Evolutionary conservation across 306 rosid species (phyloP), one percentile per base, ranked within the genome.

Genomic region (Gillenia trifoliata): DNA sequence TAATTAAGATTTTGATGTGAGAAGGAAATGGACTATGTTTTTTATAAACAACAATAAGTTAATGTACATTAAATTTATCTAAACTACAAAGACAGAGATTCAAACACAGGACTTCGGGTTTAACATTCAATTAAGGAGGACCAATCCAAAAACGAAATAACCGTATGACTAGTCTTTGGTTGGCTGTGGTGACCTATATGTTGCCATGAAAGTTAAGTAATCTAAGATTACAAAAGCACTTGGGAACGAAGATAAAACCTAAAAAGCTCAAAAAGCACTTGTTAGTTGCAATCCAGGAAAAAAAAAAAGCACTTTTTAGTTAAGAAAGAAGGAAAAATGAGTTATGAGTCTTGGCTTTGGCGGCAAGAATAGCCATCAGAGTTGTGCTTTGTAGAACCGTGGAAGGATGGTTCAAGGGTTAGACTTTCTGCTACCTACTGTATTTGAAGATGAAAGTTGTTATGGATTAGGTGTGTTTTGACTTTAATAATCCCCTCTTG

Each of bases 391-490:
- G 64, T 70, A 33, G 50, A 70, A 22, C 64, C 50, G 47, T 54
- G 17, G 65, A 55, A 71, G 75, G 25, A 55, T 34, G 29, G 29
- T 23, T 47, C 25, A 54, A 64, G 61, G 7, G 29, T 3, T 17
- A 20, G 59, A 19, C 17, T 12, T 28, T 65, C 8, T n/a, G n/a
- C n/a, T 50, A 52, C 59, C 72, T 15, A 34, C 34, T 6, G 31
- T n/a, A 23, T 68, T 17, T n/a, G 20, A n/a, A 20, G 60, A 38
- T 41, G 19, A 28, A 11, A 26, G 3, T 50, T 40, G 63, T 25
- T 74, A 64, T 34, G 66, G 68, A 75, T 64, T 70, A 43, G 64
- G 70, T 56, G 73, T 13, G 23, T 52, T 31, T 10, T 52, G 76
- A 64, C 52, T 60, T 64, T 25, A 4, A 41, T 63, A 9, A 64